These are phyloP conservation scores for Plasmodium relictum DNA, from an alignment of 169 alveolate genomes.

Conservation along the genomic window DNA sequence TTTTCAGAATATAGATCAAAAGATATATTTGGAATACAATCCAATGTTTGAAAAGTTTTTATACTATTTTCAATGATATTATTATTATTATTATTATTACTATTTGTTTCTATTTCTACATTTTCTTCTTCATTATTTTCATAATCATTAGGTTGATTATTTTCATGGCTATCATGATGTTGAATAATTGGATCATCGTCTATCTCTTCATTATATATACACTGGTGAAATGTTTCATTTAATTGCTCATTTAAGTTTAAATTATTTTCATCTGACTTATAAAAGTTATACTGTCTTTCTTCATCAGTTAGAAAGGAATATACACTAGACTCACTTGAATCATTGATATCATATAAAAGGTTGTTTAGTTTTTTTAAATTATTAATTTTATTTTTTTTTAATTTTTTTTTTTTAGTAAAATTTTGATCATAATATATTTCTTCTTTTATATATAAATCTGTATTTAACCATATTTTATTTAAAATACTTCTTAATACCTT, in stretches of 20 bases:
- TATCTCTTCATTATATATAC: slow-evolving; percentile 11
- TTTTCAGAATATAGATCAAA: slow-evolving; percentile 44
- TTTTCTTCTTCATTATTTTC: slow-evolving; percentile 12
- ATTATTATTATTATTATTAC: neutral
- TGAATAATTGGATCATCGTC: too few relatives aligned
- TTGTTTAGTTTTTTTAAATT: slow-evolving; percentile 18
- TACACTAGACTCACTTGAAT: slow-evolving; percentile 6
- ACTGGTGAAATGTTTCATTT: slow-evolving; percentile 20
- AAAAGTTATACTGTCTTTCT: slow-evolving; percentile 13
- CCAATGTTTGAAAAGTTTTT: slow-evolving; percentile 56
- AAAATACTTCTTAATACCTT: slow-evolving; percentile 28
- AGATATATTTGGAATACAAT: slow-evolving; percentile 48
- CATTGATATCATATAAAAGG: slow-evolving; percentile 14
- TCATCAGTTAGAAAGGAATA: slow-evolving; percentile 31
- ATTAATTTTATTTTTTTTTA: slow-evolving; percentile 2
- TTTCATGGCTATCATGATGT: neutral
- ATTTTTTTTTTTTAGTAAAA: slow-evolving; percentile 24
- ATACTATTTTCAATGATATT: neutral
- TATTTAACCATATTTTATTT: slow-evolving; percentile 64
- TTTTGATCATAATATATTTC: slow-evolving; percentile 44
- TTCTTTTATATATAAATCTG: slow-evolving; percentile 57
- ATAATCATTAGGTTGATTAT: neutral
- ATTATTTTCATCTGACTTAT: slow-evolving; percentile 38
- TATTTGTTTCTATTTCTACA: neutral
- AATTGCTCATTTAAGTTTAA: slow-evolving; percentile 31